Conservation (phyloP, 768 basidiomycete genomes). For the Leccinum boreale region DNA sequence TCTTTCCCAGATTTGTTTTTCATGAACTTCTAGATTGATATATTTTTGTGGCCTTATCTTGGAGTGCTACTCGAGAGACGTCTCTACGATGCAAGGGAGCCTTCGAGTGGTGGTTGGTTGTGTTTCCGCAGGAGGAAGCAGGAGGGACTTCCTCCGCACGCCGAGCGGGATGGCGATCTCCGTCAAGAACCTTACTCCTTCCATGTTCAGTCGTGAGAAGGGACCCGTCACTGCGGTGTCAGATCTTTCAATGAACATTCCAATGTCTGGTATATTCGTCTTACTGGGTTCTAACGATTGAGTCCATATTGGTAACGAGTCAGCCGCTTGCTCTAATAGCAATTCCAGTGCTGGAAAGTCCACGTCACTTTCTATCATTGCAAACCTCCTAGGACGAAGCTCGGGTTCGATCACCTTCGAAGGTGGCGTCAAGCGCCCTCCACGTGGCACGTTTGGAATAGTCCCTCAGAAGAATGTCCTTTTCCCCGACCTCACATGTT, state of each 20-base stretch:
- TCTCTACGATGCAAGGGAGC: constrained; percentile 58
- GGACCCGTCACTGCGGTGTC: constrained; percentile 56
- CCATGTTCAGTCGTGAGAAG: constrained; percentile 45
- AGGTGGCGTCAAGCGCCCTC: constrained; percentile 49
- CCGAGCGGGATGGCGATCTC: constrained; percentile 55
- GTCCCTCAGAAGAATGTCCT: constrained; percentile 84
- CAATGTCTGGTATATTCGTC: constrained; percentile 73
- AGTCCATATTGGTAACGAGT: constrained; percentile 1
- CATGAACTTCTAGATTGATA: constrained; percentile 46
- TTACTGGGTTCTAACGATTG: constrained; percentile 71
- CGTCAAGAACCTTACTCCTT: constrained; percentile 51
- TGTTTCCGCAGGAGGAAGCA: constrained; percentile 15
- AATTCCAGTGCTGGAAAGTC: constrained; percentile 69
- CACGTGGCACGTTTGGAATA: constrained; percentile 68
- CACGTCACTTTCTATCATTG: constrained; percentile 65
- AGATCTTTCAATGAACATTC: constrained; percentile 66
- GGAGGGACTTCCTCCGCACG: constrained; percentile 19
- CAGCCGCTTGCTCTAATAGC: background rate
- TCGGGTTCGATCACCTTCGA: constrained; percentile 55
- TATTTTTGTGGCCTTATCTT: constrained; percentile 73
- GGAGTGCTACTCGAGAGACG: constrained; percentile 55
- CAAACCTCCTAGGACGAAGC: constrained; percentile 55
- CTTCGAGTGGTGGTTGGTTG: constrained; percentile 26
- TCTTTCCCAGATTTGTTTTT: constrained; percentile 10
- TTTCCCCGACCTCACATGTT: constrained; percentile 70